Percentiles rank a stretch among this genome's conserved stretches.
Evolutionary conservation across 495 filamentous ascomycete genomes (phyloP).

Genomic region (Lepraria neglecta): DNA sequence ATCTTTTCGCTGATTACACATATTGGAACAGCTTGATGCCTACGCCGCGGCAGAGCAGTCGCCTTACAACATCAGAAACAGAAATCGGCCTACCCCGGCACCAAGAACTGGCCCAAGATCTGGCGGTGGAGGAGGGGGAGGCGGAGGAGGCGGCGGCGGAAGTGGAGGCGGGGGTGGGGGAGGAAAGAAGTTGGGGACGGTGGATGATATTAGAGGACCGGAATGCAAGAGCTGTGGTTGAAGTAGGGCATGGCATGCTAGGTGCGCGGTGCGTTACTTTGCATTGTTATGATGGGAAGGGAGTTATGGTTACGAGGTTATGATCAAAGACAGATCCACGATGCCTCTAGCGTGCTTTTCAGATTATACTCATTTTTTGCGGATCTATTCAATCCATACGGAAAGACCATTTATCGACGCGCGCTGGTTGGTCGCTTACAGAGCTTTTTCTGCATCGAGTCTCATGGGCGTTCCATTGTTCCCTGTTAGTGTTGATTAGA

Average conservation of each 20-base stretch:
- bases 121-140: conserved; percentile 23
- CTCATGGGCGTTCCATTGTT: background rate
- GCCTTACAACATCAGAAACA: conserved; percentile 23
- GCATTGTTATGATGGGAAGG: background rate
- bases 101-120: conserved; percentile 9
- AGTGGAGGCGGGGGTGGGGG: conserved; percentile 22
- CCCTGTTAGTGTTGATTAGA: background rate
- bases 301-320: background rate
- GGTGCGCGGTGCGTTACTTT: background rate
- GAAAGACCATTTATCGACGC: too few species aligned
- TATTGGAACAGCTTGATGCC: conserved; percentile 27
- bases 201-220: conserved; percentile 31
- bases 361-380: background rate
- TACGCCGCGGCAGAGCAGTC: conserved; percentile 29
- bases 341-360: too few species aligned
- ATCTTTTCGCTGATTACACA: background rate
- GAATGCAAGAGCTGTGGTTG: conserved; percentile 31
- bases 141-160: conserved; percentile 23
- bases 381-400: too few species aligned
- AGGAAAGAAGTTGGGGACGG: conserved; percentile 29
- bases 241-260: background rate
- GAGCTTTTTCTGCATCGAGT: too few species aligned
- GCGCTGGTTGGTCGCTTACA: too few species aligned
- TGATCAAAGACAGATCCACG: too few species aligned
- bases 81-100: conserved; percentile 22